phyloP scores from a whole-genome alignment of 2,329 filamentous ascomycete species.

The Acrodontium crateriforme region DNA sequence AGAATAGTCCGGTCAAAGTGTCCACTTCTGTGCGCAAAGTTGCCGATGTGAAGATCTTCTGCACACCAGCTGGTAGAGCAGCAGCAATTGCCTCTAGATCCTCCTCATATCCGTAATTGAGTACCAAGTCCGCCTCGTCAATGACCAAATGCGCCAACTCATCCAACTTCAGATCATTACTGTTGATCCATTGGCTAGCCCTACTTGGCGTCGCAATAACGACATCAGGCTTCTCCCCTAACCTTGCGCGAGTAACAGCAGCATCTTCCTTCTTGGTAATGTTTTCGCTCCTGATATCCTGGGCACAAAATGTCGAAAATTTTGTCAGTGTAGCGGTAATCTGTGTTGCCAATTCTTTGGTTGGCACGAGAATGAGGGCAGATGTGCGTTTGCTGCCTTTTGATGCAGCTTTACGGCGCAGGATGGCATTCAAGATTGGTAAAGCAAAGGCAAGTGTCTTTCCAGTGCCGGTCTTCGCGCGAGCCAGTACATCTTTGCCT shows the following conservation, averaged over 20 bases:
- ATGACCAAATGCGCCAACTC: constrained; percentile 67
- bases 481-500: constrained; percentile 79
- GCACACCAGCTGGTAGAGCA: constrained; percentile 67
- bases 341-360: constrained; percentile 85
- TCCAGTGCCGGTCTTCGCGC: constrained; percentile 87
- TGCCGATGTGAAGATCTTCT: constrained; percentile 87
- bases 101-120: constrained; percentile 88
- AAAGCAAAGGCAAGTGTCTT: constrained; percentile 96
- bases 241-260: constrained; percentile 71
- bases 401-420: constrained; percentile 56
- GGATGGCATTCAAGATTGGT: constrained; percentile 70
- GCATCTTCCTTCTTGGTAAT: constrained; percentile 83
- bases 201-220: constrained; percentile 84
- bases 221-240: constrained; percentile 76
- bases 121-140: constrained; percentile 84
- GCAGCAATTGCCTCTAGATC: constrained; percentile 71
- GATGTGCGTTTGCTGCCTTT: constrained; percentile 41
- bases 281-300: constrained; percentile 70
- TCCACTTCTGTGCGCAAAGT: constrained; percentile 83
- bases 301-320: constrained; percentile 70
- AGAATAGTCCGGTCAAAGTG: constrained; percentile 72
- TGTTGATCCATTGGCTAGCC: constrained; percentile 64
- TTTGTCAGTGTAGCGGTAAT: constrained; percentile 65
- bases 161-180: constrained; percentile 54
- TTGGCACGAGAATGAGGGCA: constrained; percentile 84